Conservation (phyloP, 805 yeast species). For the Candida succiphila region DNA sequence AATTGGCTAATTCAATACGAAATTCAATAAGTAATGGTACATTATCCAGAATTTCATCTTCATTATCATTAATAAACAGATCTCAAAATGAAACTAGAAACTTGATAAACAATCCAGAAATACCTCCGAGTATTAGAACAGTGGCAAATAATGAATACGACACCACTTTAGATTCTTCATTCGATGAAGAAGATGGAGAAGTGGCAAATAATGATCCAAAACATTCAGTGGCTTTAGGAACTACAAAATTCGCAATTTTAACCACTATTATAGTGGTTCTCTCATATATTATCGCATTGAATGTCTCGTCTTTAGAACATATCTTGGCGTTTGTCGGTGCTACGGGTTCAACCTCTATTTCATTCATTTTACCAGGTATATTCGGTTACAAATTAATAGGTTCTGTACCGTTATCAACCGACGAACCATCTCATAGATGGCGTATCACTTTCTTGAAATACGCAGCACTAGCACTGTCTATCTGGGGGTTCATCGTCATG, state of each 20-base stretch:
- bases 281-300: slow-evolving; percentile 56
- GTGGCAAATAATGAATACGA: slow-evolving; percentile 6
- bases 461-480: slow-evolving; percentile 43
- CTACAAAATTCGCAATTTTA: slow-evolving; percentile 23
- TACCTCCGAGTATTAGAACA: not conserved
- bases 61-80: not conserved
- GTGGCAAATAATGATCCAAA: slow-evolving; percentile 11
- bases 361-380: slow-evolving; percentile 83
- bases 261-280: slow-evolving; percentile 35
- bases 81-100: slow-evolving; percentile 7
- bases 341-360: slow-evolving; percentile 86
- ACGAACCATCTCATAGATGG: no score
- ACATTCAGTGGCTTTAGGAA: slow-evolving; percentile 5
- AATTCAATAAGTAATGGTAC: slow-evolving; percentile 10
- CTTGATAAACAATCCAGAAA: not conserved
- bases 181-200: slow-evolving; percentile 10
- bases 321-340: slow-evolving; percentile 87
- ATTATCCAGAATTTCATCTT: not conserved
- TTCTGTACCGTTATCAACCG: slow-evolving; percentile 21
- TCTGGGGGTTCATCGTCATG: slow-evolving; percentile 70
- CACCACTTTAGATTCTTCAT: slow-evolving; percentile 5
- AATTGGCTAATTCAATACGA: slow-evolving; percentile 13
- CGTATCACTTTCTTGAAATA: slow-evolving; percentile 27
- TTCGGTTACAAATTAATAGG: slow-evolving; percentile 71
- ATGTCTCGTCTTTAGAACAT: slow-evolving; percentile 65